These are phyloP conservation scores for Zangia roseola DNA, from an alignment of 768 basidiomycete species.

Conservation along the genomic window DNA sequence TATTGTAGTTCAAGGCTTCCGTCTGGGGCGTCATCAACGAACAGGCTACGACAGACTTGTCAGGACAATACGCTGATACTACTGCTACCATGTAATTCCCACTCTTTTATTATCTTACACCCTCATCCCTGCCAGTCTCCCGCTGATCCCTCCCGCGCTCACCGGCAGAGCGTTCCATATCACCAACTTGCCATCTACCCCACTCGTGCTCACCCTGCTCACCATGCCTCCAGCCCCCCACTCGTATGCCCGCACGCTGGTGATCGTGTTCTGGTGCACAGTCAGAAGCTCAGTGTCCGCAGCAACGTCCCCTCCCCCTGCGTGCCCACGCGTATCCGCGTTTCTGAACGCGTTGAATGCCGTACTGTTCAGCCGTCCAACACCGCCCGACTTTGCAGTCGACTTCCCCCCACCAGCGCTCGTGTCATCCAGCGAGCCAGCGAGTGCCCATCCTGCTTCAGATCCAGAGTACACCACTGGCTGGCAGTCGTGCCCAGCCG, in stretches of 20 bases:
- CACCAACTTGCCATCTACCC: slow-evolving; percentile 90
- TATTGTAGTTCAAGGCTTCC: slow-evolving; percentile 84
- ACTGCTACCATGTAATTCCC: slow-evolving; percentile 13
- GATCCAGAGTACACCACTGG: slow-evolving; percentile 83
- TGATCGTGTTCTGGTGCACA: slow-evolving; percentile 98
- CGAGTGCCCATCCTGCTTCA: slow-evolving; percentile 72
- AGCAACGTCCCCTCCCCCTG: slow-evolving; percentile 32
- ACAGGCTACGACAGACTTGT: slow-evolving; percentile 41
- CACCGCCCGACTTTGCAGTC: slow-evolving; percentile 40
- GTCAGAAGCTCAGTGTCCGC: slow-evolving; percentile 79
- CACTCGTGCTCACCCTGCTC: slow-evolving; percentile 80
- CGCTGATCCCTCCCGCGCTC: slow-evolving; percentile 40
- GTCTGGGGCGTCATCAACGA: slow-evolving; percentile 94
- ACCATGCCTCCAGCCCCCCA: slow-evolving; percentile 51
- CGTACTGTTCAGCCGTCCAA: slow-evolving; percentile 83
- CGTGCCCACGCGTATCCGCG: slow-evolving; percentile 74
- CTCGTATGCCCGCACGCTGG: slow-evolving; percentile 80
- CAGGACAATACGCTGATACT: slow-evolving; percentile 18
- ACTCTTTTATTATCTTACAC: slow-evolving; percentile 28
- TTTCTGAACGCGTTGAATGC: slow-evolving; percentile 94
- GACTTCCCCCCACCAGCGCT: slow-evolving; percentile 39
- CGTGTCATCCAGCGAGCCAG: slow-evolving; percentile 86
- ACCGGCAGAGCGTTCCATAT: slow-evolving; percentile 82
- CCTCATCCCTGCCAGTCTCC: slow-evolving; percentile 50
- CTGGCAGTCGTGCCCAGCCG: slow-evolving; percentile 97